A percentile compares a stretch with the other conserved stretches of the same genome.
Evolutionary conservation across 345 rosid species (phyloP).

Genomic region (Angophora floribunda): DNA sequence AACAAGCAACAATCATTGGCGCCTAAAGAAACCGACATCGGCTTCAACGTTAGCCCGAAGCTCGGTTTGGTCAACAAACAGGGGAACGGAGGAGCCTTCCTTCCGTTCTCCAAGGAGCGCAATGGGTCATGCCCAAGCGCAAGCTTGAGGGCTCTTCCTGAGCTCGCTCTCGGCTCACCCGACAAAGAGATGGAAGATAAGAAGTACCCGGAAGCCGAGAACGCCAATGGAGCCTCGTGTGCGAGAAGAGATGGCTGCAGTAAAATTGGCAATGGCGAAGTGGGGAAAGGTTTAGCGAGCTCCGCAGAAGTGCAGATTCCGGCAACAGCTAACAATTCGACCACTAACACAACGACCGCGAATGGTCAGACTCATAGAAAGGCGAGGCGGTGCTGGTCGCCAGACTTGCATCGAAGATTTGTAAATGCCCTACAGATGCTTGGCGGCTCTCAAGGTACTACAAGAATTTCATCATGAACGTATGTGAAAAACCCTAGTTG

Average conservation of each 20-base stretch:
- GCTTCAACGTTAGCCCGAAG: constrained; percentile 52
- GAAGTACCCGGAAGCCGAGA: constrained; percentile 21
- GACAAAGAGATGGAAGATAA: constrained; percentile 42
- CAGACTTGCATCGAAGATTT: constrained; percentile 93
- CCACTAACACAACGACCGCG: background rate
- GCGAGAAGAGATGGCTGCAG: constrained; percentile 19
- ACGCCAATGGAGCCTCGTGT: constrained; percentile 14
- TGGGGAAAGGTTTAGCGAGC: constrained; percentile 16
- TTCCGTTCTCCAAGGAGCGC: constrained; percentile 82
- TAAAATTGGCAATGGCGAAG: constrained; percentile 16
- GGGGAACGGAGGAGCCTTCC: constrained; percentile 85
- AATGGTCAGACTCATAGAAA: constrained; percentile 61
- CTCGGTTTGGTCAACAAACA: constrained; percentile 47
- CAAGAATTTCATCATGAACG: background rate
- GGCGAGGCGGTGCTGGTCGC: constrained; percentile 98
- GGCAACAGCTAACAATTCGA: constrained; percentile 3
- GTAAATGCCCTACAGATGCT: constrained; percentile 97
- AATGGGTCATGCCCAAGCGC: constrained; percentile 20
- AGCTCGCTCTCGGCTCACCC: constrained; percentile 48
- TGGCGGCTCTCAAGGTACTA: constrained; percentile 98
- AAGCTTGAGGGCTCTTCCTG: constrained; percentile 32
- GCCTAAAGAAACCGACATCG: constrained; percentile 35
- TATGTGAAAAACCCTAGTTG: background rate
- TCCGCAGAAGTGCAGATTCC: constrained; percentile 22
- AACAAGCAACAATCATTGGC: constrained; percentile 23